Base-by-base conservation (phyloP, 2,329 filamentous ascomycete genomes). In the Ascochyta koolunga region DNA sequence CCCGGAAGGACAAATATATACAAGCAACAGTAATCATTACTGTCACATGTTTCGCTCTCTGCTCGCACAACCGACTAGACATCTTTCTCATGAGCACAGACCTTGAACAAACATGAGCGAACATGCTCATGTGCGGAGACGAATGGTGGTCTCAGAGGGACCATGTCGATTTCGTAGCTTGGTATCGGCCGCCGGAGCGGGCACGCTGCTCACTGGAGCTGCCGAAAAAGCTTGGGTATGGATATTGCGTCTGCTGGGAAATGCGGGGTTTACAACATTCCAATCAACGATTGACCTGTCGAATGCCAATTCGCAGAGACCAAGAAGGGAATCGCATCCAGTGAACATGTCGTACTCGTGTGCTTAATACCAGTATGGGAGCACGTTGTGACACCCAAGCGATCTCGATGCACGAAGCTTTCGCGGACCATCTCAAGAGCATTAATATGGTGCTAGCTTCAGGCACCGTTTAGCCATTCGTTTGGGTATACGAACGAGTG, bases 241-340 rank as follows among this genome's bases (percentile, higher is more conserved):
- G 41, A 42, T 29, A 35, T 49, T 54, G 64, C 58, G 22, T 58
- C 58, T 66, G 67, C 64, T 66, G 58, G 51, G 60, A 64, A 68
- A 71, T 73, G 71, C 71, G 70, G 71, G 71, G 71, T 74, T 66
- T 59, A 58, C 54, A 55, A 48, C 64, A 65, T 62, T 64, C 56
- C 58, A 60, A 55, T 60, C 56, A 64, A 51, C 40, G 39, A 50
- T 56, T 55, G 56, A 50, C 51, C 54, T 52, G 50, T 42, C 45
- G 51, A 56, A 11, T 55, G 47, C 58, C 49, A 53, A 43, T 58
- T 48, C 60, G 61, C 46, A 60, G 46, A 56, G 38, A 43, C 53
- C 50, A 44, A 59, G 46, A 58, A 45, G 44, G 49, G 33, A 36
- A 61, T 57, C 36, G 35, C 42, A 40, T 58, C 50, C 48, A 60